A percentile compares a stretch with the other conserved stretches of the same genome.
Evolutionary conservation across 1,139 yeast species (phyloP).

Genomic region (Zygosaccharomyces sapae): DNA sequence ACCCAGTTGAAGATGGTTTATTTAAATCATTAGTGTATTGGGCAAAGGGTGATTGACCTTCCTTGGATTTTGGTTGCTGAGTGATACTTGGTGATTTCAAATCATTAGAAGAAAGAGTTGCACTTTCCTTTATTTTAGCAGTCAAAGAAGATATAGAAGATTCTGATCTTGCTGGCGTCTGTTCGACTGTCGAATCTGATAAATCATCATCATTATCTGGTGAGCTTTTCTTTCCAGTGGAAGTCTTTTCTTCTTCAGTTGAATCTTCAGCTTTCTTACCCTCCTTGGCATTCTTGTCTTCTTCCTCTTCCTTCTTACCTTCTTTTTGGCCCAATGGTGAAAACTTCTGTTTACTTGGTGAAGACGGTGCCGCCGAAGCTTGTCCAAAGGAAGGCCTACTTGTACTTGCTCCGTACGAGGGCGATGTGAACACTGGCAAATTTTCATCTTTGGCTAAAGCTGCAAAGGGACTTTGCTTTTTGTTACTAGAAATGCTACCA

Average conservation of each 20-base stretch:
- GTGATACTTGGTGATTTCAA: slow-evolving; percentile 10
- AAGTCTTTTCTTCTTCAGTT: slow-evolving; percentile 12
- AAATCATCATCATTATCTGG: slow-evolving; percentile 10
- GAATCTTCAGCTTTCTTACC: background rate
- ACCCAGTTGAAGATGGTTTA: slow-evolving; percentile 19
- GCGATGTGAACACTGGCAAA: slow-evolving; percentile 7
- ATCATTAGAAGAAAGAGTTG: slow-evolving; percentile 21
- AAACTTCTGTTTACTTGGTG: background rate
- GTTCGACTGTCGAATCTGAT: slow-evolving; percentile 24
- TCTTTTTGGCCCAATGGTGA: background rate
- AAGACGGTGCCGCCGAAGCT: slow-evolving; percentile 4
- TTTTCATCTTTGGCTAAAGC: slow-evolving; percentile 6
- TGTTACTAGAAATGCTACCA: slow-evolving; percentile 6
- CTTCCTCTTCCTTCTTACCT: background rate
- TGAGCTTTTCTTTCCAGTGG: slow-evolving; percentile 10
- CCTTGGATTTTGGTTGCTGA: background rate
- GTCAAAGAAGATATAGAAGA: slow-evolving; percentile 23
- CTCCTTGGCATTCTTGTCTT: background rate
- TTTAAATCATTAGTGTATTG: slow-evolving; percentile 23
- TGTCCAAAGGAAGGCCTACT: slow-evolving; percentile 10
- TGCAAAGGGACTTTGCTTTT: slow-evolving; percentile 6
- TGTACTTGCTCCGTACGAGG: slow-evolving; percentile 9
- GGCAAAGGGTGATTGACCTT: slow-evolving; percentile 25
- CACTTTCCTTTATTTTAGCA: slow-evolving; percentile 30
- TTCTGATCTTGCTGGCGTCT: slow-evolving; percentile 13